These are phyloP conservation scores for Rostrohypoxylon terebratum DNA, from an alignment of 495 filamentous ascomycete genomes.

Conservation along the genomic window DNA sequence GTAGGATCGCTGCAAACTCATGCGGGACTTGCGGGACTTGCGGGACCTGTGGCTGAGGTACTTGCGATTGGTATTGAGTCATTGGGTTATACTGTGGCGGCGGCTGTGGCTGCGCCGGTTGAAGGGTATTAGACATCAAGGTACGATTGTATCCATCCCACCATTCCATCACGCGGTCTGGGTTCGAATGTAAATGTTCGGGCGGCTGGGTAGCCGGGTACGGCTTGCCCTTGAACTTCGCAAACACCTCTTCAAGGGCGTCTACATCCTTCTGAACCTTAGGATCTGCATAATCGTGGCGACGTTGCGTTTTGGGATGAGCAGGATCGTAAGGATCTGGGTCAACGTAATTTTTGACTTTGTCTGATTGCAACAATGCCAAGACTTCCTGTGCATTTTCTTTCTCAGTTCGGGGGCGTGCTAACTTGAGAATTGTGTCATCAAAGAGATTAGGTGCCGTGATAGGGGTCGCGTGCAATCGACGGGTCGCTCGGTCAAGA, in stretches of 20 bases:
- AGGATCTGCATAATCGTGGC: constrained; percentile 51
- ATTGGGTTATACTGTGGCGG: background rate
- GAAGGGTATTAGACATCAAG: constrained; percentile 39
- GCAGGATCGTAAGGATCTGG: constrained; percentile 49
- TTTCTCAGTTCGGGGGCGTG: constrained; percentile 18
- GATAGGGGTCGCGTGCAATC: constrained; percentile 12
- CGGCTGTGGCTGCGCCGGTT: constrained; percentile 28
- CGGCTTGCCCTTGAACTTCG: constrained; percentile 47
- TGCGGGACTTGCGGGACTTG: constrained; percentile 1
- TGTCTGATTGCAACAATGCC: constrained; percentile 51
- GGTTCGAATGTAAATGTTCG: constrained; percentile 42
- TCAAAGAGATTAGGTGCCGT: background rate
- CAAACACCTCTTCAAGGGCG: constrained; percentile 48
- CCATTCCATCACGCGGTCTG: constrained; percentile 47
- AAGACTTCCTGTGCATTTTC: constrained; percentile 38
- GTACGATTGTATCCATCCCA: constrained; percentile 49
- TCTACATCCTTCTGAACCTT: constrained; percentile 49
- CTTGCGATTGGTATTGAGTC: constrained; percentile 27
- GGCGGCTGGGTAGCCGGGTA: constrained; percentile 51
- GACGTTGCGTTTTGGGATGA: constrained; percentile 42
- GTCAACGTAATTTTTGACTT: constrained; percentile 50
- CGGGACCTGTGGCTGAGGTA: constrained; percentile 13
- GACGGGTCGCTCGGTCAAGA: constrained; percentile 31
- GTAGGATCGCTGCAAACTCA: constrained; percentile 37
- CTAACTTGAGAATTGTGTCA: background rate